Percentiles rank a stretch among this genome's conserved stretches.
These are phyloP conservation scores for Calonectria honghensis DNA, from an alignment of 2,329 filamentous ascomycete species.

Conservation along the genomic window DNA sequence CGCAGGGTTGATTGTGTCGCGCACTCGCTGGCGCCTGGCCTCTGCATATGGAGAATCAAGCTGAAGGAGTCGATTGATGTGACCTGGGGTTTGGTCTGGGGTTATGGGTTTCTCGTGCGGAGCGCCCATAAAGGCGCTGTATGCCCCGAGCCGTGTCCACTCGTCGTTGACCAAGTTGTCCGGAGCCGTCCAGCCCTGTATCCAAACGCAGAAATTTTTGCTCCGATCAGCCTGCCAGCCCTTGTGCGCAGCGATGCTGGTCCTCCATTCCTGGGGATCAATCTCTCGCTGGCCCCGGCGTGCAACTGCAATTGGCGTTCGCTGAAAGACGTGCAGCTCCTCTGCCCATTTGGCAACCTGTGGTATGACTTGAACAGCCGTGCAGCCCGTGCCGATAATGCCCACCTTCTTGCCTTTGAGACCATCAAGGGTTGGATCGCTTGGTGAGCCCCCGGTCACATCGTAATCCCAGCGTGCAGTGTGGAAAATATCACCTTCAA, in stretches of 20 bases:
- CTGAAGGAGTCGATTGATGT: background rate
- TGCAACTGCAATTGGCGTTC: constrained; percentile 3
- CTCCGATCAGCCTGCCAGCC: constrained; percentile 5
- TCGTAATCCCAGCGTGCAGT: constrained; percentile 4
- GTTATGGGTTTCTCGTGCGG: background rate
- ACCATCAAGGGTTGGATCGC: background rate
- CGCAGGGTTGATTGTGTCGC: background rate
- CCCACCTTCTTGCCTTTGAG: background rate
- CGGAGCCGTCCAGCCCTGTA: constrained; percentile 3
- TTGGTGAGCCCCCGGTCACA: background rate
- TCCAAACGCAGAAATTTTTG: background rate
- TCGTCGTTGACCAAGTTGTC: constrained; percentile 2
- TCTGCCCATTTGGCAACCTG: background rate
- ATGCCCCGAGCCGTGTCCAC: background rate
- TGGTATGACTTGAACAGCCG: background rate
- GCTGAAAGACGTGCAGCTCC: background rate
- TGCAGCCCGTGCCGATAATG: background rate
- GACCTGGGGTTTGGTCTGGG: background rate
- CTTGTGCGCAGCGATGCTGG: background rate
- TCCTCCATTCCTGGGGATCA: background rate
- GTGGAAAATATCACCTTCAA: background rate
- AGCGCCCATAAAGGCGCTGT: constrained; percentile 8
- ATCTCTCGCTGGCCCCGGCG: background rate
- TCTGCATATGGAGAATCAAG: background rate
- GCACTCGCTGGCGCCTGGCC: background rate